Base-by-base conservation (phyloP, 139 green algal genomes). In the Chlamydomonas incerta region DNA sequence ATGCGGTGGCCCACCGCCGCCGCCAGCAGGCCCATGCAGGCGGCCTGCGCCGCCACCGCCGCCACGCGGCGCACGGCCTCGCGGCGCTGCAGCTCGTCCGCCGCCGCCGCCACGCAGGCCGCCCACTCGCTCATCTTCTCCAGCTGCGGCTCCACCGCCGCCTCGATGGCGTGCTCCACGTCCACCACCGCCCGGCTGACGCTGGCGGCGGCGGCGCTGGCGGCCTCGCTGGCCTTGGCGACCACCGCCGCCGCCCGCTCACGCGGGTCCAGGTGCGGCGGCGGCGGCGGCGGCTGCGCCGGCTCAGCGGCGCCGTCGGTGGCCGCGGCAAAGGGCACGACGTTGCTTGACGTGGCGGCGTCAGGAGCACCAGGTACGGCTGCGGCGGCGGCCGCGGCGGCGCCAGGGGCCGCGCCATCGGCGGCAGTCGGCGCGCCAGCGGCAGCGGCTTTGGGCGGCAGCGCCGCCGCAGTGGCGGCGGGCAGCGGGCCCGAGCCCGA, bases 31-130 rank as follows among this genome's bases (percentile, higher is more conserved):
- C 79, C 79, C 31, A 85, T 66, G 34, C 79, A 85, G 11, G 55
- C 41, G 13, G 79, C 79, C 47, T 85, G 79, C 65, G 66, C 63
- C 65, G 79, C 79, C 31, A 85, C 66, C 31, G 66, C 79, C 79
- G 79, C 79, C 66, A 85, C 37, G 3, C 79, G 65, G 20, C 66
- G 18, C 31, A 75, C 33, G 3, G 66, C 79, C 46, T 85, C 65
- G 0, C 31, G 66, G 31, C 47, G 55, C 60, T 26, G n/a, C 23
- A 66, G 65, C 66, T 76, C 79, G 33, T 75, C 79, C n/a, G 20
- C 46, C 41, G 60, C 37, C 9, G 46, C 55, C 24, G 57, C 63
- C 63, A 62, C 3, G 2, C 33, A 11, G 23, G 34, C 58, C 57
- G 50, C 35, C 73, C 73, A 80, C 37, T 80, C 73, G 6, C 31